Conservation (phyloP, 495 filamentous ascomycete species). For the Glutinoglossum americanum region DNA sequence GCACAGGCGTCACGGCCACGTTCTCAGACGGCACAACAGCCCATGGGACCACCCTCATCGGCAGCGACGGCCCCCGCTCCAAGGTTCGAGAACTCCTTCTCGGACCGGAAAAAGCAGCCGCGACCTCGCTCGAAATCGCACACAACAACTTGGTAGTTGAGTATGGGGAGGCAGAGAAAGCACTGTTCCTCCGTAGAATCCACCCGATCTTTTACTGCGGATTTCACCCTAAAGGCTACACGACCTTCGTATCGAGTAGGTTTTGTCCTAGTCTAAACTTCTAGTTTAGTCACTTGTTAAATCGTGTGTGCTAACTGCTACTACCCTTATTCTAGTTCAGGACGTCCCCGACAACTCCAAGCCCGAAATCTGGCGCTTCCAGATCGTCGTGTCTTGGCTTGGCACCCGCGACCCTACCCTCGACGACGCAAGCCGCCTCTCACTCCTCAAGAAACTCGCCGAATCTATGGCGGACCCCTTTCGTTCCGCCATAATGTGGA, state of each 20-base stretch:
- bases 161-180: conserved; percentile 15
- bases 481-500: conserved; percentile 20
- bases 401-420: conserved; percentile 7
- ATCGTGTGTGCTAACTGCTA: too few species aligned
- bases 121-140: background rate
- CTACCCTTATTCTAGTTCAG: conserved; percentile 12
- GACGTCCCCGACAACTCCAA: conserved; percentile 18
- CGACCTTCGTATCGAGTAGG: background rate
- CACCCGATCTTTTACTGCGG: conserved; percentile 13
- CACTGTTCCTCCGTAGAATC: conserved; percentile 14
- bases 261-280: background rate
- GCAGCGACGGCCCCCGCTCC: conserved; percentile 11
- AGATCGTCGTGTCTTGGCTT: conserved; percentile 17
- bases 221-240: conserved; percentile 11
- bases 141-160: background rate
- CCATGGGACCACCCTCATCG: conserved; percentile 8
- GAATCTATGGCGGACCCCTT: conserved; percentile 19
- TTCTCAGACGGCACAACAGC: conserved; percentile 10
- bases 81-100: conserved; percentile 7
- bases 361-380: conserved; percentile 25
- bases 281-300: too few species aligned
- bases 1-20: conserved; percentile 4
- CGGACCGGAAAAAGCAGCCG: conserved; percentile 4
- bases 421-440: conserved; percentile 15
- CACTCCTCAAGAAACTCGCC: conserved; percentile 19